Conservation (phyloP, 2,329 filamentous ascomycete species). For the Ceratocystis cacaofunesta region DNA sequence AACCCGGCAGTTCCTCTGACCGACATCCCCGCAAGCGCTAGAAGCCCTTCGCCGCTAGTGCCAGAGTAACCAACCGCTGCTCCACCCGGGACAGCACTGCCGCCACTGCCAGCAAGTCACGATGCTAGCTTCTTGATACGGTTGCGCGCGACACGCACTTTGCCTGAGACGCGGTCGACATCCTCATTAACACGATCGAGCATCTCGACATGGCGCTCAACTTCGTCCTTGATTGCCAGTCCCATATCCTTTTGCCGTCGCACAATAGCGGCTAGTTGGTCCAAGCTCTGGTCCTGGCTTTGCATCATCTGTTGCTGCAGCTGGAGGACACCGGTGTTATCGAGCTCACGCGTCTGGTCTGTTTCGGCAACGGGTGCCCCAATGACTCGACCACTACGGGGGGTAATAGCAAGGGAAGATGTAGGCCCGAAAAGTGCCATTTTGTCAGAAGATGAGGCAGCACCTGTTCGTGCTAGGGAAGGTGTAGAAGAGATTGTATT, state of each 20-base stretch:
- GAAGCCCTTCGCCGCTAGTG: not conserved
- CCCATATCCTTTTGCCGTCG: constrained; percentile 64
- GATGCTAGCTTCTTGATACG: constrained; percentile 46
- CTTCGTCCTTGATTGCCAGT: constrained; percentile 57
- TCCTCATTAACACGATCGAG: constrained; percentile 52
- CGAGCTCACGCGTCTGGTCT: constrained; percentile 58
- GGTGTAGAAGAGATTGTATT: constrained; percentile 33
- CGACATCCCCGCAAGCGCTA: constrained; percentile 3
- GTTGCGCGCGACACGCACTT: constrained; percentile 61
- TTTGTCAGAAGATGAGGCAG: constrained; percentile 34
- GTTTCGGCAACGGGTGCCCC: constrained; percentile 62
- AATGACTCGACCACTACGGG: constrained; percentile 42
- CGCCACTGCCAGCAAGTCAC: constrained; percentile 23
- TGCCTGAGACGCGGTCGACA: constrained; percentile 48
- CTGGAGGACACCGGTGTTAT: constrained; percentile 59
- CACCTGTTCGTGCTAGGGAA: constrained; percentile 28
- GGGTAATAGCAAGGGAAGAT: constrained; percentile 19
- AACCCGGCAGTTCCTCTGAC: constrained; percentile 8
- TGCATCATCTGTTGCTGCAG: constrained; percentile 60
- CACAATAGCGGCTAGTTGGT: constrained; percentile 53
- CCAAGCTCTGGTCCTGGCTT: constrained; percentile 60
- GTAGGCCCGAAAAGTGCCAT: constrained; percentile 32
- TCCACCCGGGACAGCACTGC: constrained; percentile 2
- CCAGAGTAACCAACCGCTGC: constrained; percentile 1
- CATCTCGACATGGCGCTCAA: constrained; percentile 56